A percentile compares a stretch with the other conserved stretches of the same genome.
phyloP scores from a whole-genome alignment of 495 filamentous ascomycete genomes.

The Cudoniella acicularis region DNA sequence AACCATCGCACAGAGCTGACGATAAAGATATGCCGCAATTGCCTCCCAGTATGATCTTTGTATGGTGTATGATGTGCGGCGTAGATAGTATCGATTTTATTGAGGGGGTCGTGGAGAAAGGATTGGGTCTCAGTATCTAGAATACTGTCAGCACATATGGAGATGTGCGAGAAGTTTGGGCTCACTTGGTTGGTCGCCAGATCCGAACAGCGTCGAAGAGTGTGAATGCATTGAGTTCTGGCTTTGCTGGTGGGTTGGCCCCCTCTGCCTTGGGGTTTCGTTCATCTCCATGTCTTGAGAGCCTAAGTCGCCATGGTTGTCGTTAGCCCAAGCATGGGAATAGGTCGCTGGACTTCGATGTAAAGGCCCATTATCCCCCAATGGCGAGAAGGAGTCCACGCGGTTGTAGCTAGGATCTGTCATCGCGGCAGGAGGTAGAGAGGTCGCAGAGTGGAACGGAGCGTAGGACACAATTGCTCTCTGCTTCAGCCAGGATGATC shows the following conservation, averaged over 20 bases:
- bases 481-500: not conserved
- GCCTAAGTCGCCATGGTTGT: slow-evolving; percentile 5
- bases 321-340: not conserved
- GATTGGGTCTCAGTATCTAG: slow-evolving; percentile 1
- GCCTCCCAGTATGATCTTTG: slow-evolving; percentile 19
- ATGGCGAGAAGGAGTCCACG: not conserved
- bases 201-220: not conserved
- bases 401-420: not conserved
- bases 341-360: not conserved
- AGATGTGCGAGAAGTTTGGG: not conserved
- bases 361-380: not conserved
- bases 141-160: not conserved
- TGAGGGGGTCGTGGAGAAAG: slow-evolving; percentile 17
- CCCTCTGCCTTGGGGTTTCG: not conserved
- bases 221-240: not conserved
- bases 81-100: slow-evolving; percentile 18
- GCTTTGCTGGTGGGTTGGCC: not conserved
- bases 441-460: not conserved
- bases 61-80: slow-evolving; percentile 8
- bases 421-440: not conserved
- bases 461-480: not conserved
- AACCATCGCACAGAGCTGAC: slow-evolving; percentile 17
- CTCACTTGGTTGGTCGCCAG: not conserved
- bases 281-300: slow-evolving; percentile 9
- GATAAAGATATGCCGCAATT: slow-evolving; percentile 23